Evolutionary conservation across 768 basidiomycete genomes (phyloP).

Genomic region (Tulasnella sp.): DNA sequence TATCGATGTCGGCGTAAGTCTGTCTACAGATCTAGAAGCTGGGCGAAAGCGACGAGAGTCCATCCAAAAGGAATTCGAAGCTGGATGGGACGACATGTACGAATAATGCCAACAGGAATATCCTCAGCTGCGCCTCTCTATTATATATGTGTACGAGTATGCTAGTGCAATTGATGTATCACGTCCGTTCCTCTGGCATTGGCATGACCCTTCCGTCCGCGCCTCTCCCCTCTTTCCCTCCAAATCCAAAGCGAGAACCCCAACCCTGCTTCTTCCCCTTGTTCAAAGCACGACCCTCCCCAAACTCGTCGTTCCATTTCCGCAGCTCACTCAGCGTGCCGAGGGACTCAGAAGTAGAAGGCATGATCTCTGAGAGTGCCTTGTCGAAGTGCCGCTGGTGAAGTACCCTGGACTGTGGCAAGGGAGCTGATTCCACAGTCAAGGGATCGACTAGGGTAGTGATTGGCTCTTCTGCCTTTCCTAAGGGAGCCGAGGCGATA

Average conservation of each 20-base stretch:
- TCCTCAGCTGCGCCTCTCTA: background rate
- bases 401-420: conserved; percentile 32
- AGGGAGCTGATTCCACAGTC: background rate
- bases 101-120: conserved; percentile 20
- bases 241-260: conserved; percentile 79
- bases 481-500: background rate
- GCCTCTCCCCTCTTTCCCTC: conserved; percentile 32
- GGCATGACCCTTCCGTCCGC: conserved; percentile 28
- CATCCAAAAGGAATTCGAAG: conserved; percentile 6
- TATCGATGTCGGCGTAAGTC: background rate
- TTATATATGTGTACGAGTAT: too few relatives aligned
- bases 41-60: background rate
- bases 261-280: conserved; percentile 68
- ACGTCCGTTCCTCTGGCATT: background rate
- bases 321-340: conserved; percentile 64
- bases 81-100: conserved; percentile 11
- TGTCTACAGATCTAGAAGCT: background rate
- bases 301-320: conserved; percentile 91
- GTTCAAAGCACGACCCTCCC: conserved; percentile 65
- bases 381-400: conserved; percentile 59
- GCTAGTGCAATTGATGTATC: conserved; percentile 5
- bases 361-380: conserved; percentile 81
- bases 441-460: background rate
- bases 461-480: conserved; percentile 5
- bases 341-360: conserved; percentile 73